Base-by-base conservation (phyloP, 805 yeast species). In the Wickerhamiella sergipiensis region DNA sequence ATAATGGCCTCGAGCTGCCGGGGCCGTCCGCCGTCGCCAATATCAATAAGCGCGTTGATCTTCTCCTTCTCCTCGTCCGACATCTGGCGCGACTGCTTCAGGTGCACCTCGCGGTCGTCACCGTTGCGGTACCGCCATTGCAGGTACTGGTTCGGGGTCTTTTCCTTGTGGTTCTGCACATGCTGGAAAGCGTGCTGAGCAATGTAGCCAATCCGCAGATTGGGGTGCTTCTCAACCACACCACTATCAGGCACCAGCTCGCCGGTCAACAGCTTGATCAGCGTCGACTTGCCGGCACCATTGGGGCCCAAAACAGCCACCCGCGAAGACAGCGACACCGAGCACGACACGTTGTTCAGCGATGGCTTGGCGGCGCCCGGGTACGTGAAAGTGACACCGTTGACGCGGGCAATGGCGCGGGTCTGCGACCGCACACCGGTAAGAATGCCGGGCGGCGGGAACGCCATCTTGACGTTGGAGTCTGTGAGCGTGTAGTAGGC, bases 341-440 rank as follows among this genome's bases (percentile, higher is more conserved):
- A 97, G 97, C 92, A 92, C 73, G 83, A 82, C 64, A 92, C 82
- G 75, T 85, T 88, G 54, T 70, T 57, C 65, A 92, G 78, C 80
- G 92, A 98, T 66, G 98, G 98, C 77, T 85, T 88, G 63, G 84
- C 54, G 62, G 98, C 90, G 80, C 98, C 98, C 73, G 95, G 95
- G 79, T 92, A 92, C 82, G 90, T 97, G 97, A 92, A 92, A 65
- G 94, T 70, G 95, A 92, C 89, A 80, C 85, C 80, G 58, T 86
- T 76, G 61, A 92, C 97, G 81, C 92, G 92, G 69, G 92, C 97
- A 74, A 92, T 92, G 70, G 98, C 98, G 80, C 90, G 90, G 78
- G 90, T 97, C 80, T 92, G 92, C 70, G 98, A 92, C 88, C 92
- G 92, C 68, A 92, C 98, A 86, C 98, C 98, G 81, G 92, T 97